Base-by-base conservation (phyloP, 2,329 filamentous ascomycete species). In the Dendrostoma leiphaemia region DNA sequence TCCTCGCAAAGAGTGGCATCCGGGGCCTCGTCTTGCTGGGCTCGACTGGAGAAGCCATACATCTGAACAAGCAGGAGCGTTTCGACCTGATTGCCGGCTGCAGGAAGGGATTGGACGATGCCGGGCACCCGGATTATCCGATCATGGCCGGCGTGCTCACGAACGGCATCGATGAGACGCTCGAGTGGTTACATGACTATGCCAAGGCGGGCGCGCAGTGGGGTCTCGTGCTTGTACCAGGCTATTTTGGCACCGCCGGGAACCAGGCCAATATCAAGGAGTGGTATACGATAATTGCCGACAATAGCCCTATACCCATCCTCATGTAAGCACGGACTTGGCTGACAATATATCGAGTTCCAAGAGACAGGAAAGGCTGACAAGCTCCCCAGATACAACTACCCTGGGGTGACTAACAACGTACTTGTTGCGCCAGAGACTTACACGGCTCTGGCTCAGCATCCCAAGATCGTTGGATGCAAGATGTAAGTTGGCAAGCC, bases 401-500 rank as follows among this genome's bases (percentile, higher is more conserved):
- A 87, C 67, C 85, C 85, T 0, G 84, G 82, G 29, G 84, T 88
- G 12, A 84, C 82, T 2, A 88, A 88, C 69, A 79, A 80, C 59
- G 73, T 88, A 53, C 71, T 77, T 58, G 76, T 88, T 43, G 71
- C 77, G 4, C 81, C 83, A 3, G 74, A 80, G 44, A 84, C 82
- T 2, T 85, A 85, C 64, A 78, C 70, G 23, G 66, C 60, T 6
- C 76, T 88, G 41, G 81, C 85, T 3, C 69, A 74, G 47, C 82
- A 88, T 65, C 77, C 79, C 29, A 86, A 85, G 59, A 86, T 88
- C 54, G 84, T 88, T 0, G 85, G 85, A 52, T 84, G 81, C 70
- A 88, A 89, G 69, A 80, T 88, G 66, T 67, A 54, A 54, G 63
- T 50, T 2, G 6, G n/a, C 13, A n/a, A n/a, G n/a, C 10, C 28